Evolutionary conservation across 441 rosid species (phyloP), one percentile per base, ranked within the genome.

Genomic region (Gossypium gossypioides): DNA sequence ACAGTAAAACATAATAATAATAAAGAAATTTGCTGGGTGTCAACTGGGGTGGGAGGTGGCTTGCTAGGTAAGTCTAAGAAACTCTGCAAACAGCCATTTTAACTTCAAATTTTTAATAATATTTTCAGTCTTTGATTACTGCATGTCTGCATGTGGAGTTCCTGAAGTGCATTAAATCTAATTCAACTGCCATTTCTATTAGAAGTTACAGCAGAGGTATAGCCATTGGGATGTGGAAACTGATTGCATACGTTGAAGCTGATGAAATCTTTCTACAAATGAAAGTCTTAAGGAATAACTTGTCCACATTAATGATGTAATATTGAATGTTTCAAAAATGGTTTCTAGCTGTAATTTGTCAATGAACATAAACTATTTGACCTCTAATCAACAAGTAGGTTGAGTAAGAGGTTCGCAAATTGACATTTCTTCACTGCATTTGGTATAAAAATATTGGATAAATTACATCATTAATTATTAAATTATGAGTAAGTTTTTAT

Each of bases 61-160:
- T 81, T 65, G 75, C 50, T 9, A 59, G 15, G 66, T 37, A 80
- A 74, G 85, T 48, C 56, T 55, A 54, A 55, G 21, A 32, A 50
- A 25, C 70, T 66, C 44, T 60, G 44, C 22, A 40, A 62, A 42
- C 48, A 58, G 64, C 48, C 44, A 3, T 40, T 4, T 22, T 44
- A 4, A 16, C 2, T 24, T 59, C 6, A 15, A n/a, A 3, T 25
- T 32, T 44, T 44, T 13, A 16, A 1, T 6, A 21, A 52, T 46
- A 59, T 71, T 51, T 57, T 52, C 70, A 70, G 73, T 72, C 63
- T 76, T 60, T 76, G 62, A 70, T 61, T 56, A 63, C 48, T 67
- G 71, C 81, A 78, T 66, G 71, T 68, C 61, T 68, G 44, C 71
- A 22, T 12, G 10, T 16, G 68, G 79, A 61, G 74, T 61, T 72